These are phyloP conservation scores for Leccinellum luteum DNA, from an alignment of 768 basidiomycete genomes.

Conservation along the genomic window DNA sequence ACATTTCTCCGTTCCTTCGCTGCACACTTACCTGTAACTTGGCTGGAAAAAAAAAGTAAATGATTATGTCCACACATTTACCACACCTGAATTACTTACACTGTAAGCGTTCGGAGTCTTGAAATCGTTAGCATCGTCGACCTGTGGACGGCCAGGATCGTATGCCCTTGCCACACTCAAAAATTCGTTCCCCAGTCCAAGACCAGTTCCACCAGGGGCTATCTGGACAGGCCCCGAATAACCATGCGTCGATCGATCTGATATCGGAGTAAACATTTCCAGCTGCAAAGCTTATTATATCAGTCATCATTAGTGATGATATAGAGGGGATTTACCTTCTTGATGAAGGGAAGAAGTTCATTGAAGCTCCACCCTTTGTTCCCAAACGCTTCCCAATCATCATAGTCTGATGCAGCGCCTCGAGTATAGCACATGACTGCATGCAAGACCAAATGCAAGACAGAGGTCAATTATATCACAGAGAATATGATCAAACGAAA, in stretches of 20 bases:
- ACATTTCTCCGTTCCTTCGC: neutral
- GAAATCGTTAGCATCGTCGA: constrained; percentile 29
- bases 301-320: constrained; percentile 36
- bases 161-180: constrained; percentile 44
- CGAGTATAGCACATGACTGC: constrained; percentile 53
- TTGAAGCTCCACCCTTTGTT: constrained; percentile 63
- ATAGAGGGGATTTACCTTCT: constrained; percentile 40
- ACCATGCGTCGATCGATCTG: constrained; percentile 36
- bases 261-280: constrained; percentile 34
- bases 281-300: constrained; percentile 35
- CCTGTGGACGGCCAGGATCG: constrained; percentile 45
- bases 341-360: constrained; percentile 54
- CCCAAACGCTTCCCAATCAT: constrained; percentile 51
- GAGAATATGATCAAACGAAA: neutral
- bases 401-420: constrained; percentile 60
- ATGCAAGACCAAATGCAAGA: neutral
- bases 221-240: constrained; percentile 32
- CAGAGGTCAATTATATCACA: no score
- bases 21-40: constrained; percentile 14
- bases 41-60: constrained; percentile 5
- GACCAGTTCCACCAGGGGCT: constrained; percentile 4
- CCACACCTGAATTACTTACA: constrained; percentile 11
- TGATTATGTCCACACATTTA: neutral
- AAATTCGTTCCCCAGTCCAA: constrained; percentile 38
- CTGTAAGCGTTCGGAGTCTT: constrained; percentile 23